Evolutionary conservation across 805 yeast species (phyloP), one percentile per base, ranked within the genome.

Genomic region (Jamesozyma jinghongensis): DNA sequence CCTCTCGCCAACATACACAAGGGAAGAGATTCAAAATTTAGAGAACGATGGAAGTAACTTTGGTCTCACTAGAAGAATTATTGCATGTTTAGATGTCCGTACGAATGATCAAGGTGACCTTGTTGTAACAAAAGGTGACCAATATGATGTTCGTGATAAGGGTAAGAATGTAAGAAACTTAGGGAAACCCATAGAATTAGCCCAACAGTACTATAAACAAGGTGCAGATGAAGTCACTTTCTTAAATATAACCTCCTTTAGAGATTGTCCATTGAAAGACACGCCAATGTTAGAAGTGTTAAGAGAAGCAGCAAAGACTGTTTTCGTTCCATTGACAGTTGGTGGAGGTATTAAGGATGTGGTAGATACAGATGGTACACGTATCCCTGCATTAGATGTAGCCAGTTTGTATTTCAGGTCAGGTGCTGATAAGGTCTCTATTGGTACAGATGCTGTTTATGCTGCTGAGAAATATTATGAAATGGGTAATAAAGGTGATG

Each of bases 151-250:
- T 2, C 77, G 98, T 50, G 97, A 88, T 55, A 80, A 80, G 52
- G 75, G 72, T 25, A 49, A 49, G 25, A 75, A 76, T 47, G 97
- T 92, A 20, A 75, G 97, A 60, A 92, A 92, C 58, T 68, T 92
- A 44, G 99, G 99, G 14, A 92, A 94, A 61, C 99, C 99, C 1
- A 96, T 92, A 0, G 85, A 85, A 56, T 67, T 92, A 61, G 98
- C 98, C 2, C 81, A 86, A 49, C 79, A 79, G 53, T 92, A 92
- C 59, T 92, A 85, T 56, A 65, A 71, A 30, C 97, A 92, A 64
- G 98, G 99, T 22, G 97, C 98, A 0, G 99, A 92, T 59, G 99
- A 92, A 62, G 79, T 92, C 27, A 90, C 97, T 0, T 92, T 92
- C 53, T 70, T 92, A 50, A 92, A 92, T 58, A 92, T 92, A 52